A percentile compares a stretch with the other conserved stretches of the same genome.
Conservation (phyloP, 306 rosid species). For the Mucuna pruriens region DNA sequence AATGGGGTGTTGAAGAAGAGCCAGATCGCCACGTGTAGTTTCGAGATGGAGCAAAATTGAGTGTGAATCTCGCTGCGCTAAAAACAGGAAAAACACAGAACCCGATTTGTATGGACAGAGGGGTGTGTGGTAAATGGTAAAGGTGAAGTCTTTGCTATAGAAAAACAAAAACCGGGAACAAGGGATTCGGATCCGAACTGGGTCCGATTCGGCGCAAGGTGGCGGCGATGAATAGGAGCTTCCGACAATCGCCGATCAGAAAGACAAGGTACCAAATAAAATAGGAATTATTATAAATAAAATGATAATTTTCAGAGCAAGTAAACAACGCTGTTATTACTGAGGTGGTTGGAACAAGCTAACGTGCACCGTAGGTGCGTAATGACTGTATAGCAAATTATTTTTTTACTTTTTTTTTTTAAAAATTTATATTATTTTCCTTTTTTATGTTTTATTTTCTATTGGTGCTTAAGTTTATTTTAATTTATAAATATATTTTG, state of each 20-base stretch:
- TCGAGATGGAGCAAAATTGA: conserved; percentile 64
- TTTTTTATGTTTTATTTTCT: background rate
- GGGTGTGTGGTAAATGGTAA: conserved; percentile 32
- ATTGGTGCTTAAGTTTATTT: background rate
- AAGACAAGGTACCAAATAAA: conserved; percentile 29
- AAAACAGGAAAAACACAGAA: conserved; percentile 54
- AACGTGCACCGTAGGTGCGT: conserved; percentile 51
- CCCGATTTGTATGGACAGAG: conserved; percentile 43
- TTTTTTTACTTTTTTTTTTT: background rate
- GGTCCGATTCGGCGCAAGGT: conserved; percentile 39
- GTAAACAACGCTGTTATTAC: conserved; percentile 51
- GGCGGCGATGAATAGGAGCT: conserved; percentile 52
- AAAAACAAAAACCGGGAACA: conserved; percentile 14
- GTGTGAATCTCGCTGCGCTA: conserved; percentile 52
- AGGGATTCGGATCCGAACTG: conserved; percentile 39
- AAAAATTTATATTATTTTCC: background rate
- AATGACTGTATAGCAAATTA: conserved; percentile 26
- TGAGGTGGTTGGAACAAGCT: conserved; percentile 34
- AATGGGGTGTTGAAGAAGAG: conserved; percentile 59
- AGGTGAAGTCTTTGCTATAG: conserved; percentile 25
- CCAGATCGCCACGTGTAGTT: conserved; percentile 90
- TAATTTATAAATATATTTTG: conserved; percentile 22
- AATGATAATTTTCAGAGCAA: conserved; percentile 43
- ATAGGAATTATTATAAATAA: conserved; percentile 41
- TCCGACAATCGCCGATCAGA: conserved; percentile 56